Evolutionary conservation across 2,329 filamentous ascomycete species (phyloP), one percentile per base, ranked within the genome.

Genomic region (Penicillium crustosum): DNA sequence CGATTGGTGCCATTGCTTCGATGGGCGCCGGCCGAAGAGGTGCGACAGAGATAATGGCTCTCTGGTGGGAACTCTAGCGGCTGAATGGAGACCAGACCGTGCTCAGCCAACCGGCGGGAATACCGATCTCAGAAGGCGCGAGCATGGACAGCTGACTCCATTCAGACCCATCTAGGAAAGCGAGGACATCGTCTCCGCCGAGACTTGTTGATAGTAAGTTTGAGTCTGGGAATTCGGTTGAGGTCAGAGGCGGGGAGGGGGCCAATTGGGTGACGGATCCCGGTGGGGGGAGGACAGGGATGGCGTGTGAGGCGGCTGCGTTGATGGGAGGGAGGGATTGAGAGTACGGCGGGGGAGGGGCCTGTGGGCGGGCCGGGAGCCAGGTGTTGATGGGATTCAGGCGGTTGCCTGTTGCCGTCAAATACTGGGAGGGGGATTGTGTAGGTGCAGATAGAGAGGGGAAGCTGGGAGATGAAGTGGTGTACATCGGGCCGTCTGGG

Each of bases 351-450:
- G 69, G 62, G 5, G 67, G 71, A 10, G 68, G 71, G 8, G 65
- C 66, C 25, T 71, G 71, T 19, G 67, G 66, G 27, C 70, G 73
- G 4, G 66, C 61, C 10, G 70, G 67, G 33, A 73, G 61, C 75
- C 74, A 77, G 15, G 75, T 70, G 51, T 75, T 76, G 57, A 77
- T 66, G 4, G 75, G 73, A 45, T 77, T 75, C 27, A 77, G 63
- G 7, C 74, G 73, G 52, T 74, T 72, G 23, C 64, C 62, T 23
- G 71, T 61, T 23, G 66, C 63, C 8, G 62, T 57, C 23, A 67
- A 57, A 47, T 71, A 70, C 36, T 69, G 68, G 1, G 70, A 66
- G 6, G 71, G 67, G 10, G 69, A 56, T 43, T 69, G 67, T 10
- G 70, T 69, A 19, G 64, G 65, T 21, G 65, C 59, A 2, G 61